Percentiles rank a stretch among this genome's conserved stretches.
phyloP scores from a whole-genome alignment of 2,329 filamentous ascomycete genomes.

The Furcasterigmium furcatum region DNA sequence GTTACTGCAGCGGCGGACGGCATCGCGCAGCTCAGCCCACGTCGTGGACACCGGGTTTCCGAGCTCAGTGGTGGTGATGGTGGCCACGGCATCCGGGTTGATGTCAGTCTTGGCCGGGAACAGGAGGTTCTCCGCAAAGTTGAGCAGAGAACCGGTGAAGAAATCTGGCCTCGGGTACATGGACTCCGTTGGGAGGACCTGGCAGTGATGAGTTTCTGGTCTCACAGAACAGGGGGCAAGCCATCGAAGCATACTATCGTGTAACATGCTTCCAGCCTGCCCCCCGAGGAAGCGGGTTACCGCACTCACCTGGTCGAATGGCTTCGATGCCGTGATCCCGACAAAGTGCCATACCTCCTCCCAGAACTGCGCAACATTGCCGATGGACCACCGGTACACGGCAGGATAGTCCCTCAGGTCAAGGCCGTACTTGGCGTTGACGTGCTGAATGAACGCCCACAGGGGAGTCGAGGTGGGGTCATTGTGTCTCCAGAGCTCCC shows the following conservation, averaged over 20 bases:
- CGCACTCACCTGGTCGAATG: conserved; percentile 55
- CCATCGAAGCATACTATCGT: background rate
- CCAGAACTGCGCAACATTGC: conserved; percentile 77
- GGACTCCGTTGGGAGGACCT: conserved; percentile 67
- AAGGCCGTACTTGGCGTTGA: conserved; percentile 66
- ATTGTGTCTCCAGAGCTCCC: conserved; percentile 69
- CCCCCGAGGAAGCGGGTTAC: background rate
- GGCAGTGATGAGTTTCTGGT: conserved; percentile 8
- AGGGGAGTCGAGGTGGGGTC: conserved; percentile 66
- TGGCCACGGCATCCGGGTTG: conserved; percentile 60
- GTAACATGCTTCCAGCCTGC: conserved; percentile 7
- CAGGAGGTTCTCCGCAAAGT: conserved; percentile 93
- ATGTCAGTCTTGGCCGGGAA: conserved; percentile 62
- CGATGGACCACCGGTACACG: conserved; percentile 84
- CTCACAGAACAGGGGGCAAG: background rate
- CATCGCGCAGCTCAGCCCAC: conserved; percentile 78
- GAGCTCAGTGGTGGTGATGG: conserved; percentile 78
- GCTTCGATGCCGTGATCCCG: conserved; percentile 65
- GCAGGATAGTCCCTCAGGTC: conserved; percentile 64
- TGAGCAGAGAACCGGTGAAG: conserved; percentile 75
- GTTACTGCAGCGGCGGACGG: conserved; percentile 70
- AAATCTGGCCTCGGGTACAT: conserved; percentile 89
- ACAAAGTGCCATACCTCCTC: conserved; percentile 80
- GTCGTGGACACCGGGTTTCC: conserved; percentile 55
- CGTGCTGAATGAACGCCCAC: conserved; percentile 65